Percentiles rank a stretch among this genome's conserved stretches.
Conservation (phyloP, 2,329 filamentous ascomycete species). For the Hypoxylon sp. region DNA sequence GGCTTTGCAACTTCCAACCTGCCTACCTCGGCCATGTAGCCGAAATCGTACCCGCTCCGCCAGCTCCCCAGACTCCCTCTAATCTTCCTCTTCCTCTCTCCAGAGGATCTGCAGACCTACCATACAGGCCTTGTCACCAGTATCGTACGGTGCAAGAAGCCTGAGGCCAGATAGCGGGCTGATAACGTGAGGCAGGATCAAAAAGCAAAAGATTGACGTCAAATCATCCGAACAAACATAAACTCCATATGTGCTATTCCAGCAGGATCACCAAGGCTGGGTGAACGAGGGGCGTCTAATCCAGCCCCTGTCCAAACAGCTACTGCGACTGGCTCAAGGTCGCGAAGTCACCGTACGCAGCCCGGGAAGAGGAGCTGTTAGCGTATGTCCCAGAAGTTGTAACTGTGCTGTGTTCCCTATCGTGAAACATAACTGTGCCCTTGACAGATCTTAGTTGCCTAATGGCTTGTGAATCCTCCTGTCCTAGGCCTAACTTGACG, state of each 20-base stretch:
- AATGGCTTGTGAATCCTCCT: conserved; percentile 11
- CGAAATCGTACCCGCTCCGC: not conserved
- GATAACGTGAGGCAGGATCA: not conserved
- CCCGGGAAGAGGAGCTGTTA: not conserved
- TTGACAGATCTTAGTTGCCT: not conserved
- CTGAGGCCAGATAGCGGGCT: conserved; percentile 2
- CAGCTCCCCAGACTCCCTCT: not conserved
- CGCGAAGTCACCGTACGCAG: conserved; percentile 8
- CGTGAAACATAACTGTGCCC: conserved; percentile 4
- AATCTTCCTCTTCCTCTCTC: not conserved
- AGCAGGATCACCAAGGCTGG: conserved; percentile 5
- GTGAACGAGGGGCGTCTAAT: not conserved
- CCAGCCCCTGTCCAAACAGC: not conserved
- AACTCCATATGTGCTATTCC: not conserved
- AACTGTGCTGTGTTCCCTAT: not conserved
- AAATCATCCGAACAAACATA: not conserved
- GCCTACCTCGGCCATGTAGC: too few relatives aligned
- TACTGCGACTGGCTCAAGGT: not conserved
- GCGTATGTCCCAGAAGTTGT: not conserved
- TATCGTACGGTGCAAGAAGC: not conserved
- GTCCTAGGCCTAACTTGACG: not conserved
- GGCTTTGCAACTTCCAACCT: too few relatives aligned
- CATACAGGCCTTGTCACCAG: not conserved
- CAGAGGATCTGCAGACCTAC: conserved; percentile 7
- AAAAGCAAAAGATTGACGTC: conserved; percentile 3